These are phyloP conservation scores for Plasmodium ovale DNA, from an alignment of 169 alveolate genomes.

Conservation along the genomic window DNA sequence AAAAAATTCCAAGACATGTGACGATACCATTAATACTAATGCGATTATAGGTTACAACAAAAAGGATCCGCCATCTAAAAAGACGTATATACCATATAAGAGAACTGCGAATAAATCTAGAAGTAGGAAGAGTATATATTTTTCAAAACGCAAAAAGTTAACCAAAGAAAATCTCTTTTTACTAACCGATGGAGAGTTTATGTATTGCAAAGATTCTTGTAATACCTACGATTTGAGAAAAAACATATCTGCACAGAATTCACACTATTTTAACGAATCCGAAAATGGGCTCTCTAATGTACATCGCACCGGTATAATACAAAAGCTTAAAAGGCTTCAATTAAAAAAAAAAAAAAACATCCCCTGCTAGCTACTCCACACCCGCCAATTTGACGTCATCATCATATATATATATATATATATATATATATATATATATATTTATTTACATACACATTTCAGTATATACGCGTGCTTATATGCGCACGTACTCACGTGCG, in stretches of 20 bases:
- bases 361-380: no score
- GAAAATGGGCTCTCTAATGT: background rate
- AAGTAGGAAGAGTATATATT: background rate
- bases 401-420: background rate
- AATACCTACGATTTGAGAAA: background rate
- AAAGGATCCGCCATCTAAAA: background rate
- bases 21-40: background rate
- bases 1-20: background rate
- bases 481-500: background rate
- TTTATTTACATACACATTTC: background rate
- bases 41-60: background rate
- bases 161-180: constrained; percentile 6
- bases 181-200: background rate
- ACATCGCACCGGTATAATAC: background rate
- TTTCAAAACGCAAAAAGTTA: constrained; percentile 14
- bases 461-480: no score
- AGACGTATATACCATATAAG: background rate
- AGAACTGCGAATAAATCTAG: background rate
- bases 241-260: background rate
- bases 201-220: background rate
- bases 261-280: background rate
- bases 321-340: background rate
- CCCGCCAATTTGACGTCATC: no score
- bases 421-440: background rate
- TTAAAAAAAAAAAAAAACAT: no score